These are phyloP conservation scores for Diaporthe vaccinii DNA, from an alignment of 2,329 filamentous ascomycete species.

Conservation along the genomic window DNA sequence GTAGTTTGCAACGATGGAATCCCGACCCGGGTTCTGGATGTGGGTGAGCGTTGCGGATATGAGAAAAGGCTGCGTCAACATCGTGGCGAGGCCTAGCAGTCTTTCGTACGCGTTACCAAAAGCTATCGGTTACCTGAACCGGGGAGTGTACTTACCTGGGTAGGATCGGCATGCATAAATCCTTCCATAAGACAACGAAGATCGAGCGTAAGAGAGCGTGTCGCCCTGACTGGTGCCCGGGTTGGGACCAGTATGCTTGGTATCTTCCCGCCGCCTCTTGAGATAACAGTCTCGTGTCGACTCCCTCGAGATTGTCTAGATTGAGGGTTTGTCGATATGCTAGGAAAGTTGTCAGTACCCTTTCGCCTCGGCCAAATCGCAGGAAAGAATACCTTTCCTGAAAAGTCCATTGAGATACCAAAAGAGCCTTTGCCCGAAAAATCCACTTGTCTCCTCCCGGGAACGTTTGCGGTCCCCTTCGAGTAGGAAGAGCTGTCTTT, in stretches of 20 bases:
- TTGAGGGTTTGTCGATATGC: not conserved
- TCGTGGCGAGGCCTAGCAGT: not conserved
- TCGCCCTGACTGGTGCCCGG: not conserved
- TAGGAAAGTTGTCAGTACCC: not conserved
- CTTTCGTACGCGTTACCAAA: not conserved
- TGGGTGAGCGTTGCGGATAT: not conserved
- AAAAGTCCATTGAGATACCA: conserved; percentile 6
- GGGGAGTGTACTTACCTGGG: not conserved
- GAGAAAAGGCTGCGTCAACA: not conserved
- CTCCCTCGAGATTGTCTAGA: not conserved
- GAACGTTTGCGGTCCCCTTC: not conserved
- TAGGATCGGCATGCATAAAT: not conserved
- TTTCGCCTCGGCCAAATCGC: not conserved
- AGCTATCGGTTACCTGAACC: not conserved
- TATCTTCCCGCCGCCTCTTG: not conserved
- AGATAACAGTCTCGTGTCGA: conserved; percentile 2
- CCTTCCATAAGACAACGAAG: not conserved
- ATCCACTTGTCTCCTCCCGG: not conserved
- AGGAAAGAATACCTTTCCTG: not conserved
- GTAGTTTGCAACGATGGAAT: not conserved
- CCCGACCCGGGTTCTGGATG: not conserved
- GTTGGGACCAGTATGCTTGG: not conserved
- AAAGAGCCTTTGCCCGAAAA: not conserved
- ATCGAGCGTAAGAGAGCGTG: not conserved
- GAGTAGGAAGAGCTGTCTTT: not conserved